Percentiles rank a stretch among this genome's conserved stretches.
These are phyloP conservation scores for Cytospora piceicola DNA, from an alignment of 2,329 filamentous ascomycete species.

Conservation along the genomic window DNA sequence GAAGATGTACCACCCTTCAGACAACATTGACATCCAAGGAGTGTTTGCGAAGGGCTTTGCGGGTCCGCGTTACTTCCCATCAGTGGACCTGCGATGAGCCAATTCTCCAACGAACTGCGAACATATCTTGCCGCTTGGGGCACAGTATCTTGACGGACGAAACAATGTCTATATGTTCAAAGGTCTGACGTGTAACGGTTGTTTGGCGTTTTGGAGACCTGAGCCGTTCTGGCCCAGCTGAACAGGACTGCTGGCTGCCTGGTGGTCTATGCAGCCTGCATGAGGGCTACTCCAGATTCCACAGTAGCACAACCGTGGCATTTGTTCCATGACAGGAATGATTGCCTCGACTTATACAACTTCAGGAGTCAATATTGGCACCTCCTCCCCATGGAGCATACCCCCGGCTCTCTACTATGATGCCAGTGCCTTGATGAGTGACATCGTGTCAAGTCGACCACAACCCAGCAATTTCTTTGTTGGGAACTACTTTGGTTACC, in stretches of 20 bases:
- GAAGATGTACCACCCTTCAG: slow-evolving; percentile 73
- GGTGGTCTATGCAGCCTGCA: neutral
- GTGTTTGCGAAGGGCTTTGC: slow-evolving; percentile 83
- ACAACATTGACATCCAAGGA: slow-evolving; percentile 80
- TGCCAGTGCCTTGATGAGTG: neutral
- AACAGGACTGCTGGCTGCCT: neutral
- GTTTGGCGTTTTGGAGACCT: neutral
- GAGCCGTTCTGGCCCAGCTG: neutral
- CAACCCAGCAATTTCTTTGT: no score
- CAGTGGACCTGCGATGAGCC: slow-evolving; percentile 62
- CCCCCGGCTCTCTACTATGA: neutral
- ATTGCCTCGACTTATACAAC: neutral
- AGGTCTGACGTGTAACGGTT: neutral
- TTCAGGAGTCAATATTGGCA: neutral
- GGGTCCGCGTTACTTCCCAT: slow-evolving; percentile 82
- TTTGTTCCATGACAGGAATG: neutral
- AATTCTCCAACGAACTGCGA: neutral
- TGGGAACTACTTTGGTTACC: no score
- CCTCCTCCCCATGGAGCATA: neutral
- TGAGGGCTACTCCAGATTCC: neutral
- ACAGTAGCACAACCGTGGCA: neutral
- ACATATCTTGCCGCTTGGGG: neutral
- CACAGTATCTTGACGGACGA: neutral
- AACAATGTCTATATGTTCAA: neutral
- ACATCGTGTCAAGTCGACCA: no score